phyloP scores from a whole-genome alignment of 805 yeast genomes.

The Monosporozyma yasuniensis region DNA sequence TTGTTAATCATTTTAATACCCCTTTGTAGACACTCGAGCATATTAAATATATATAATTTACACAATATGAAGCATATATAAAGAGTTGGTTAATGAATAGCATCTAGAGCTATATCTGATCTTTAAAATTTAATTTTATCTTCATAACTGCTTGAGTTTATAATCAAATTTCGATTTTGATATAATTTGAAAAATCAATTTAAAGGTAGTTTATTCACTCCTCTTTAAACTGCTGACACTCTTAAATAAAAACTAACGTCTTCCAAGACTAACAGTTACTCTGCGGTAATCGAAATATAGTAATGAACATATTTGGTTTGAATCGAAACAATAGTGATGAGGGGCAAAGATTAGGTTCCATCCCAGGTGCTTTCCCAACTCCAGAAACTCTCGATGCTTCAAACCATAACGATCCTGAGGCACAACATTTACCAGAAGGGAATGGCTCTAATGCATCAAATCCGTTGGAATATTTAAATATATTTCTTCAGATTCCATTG shows the following conservation, averaged over 20 bases:
- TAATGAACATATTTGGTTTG: neutral
- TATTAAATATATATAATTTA: neutral
- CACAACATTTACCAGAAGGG: neutral
- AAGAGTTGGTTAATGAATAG: neutral
- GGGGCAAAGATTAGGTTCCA: neutral
- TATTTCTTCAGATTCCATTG: conserved; percentile 7
- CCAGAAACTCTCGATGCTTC: neutral
- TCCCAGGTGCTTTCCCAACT: conserved; percentile 1
- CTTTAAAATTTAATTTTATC: too few relatives aligned
- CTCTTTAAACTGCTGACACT: neutral
- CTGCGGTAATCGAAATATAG: neutral
- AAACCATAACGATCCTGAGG: neutral
- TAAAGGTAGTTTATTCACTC: neutral
- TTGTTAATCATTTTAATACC: conserved; percentile 17
- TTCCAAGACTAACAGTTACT: too few relatives aligned
- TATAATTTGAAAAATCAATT: neutral
- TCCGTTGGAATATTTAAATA: neutral
- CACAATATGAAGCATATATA: neutral
- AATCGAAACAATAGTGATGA: neutral
- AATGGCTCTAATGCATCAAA: neutral
- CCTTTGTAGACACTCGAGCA: neutral
- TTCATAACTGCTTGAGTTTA: neutral
- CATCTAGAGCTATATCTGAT: neutral
- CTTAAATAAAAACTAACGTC: neutral
- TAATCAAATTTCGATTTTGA: neutral